Evolutionary conservation across 441 rosid genomes (phyloP), one percentile per base, ranked within the genome.

Genomic region (Eutrema salsugineum): DNA sequence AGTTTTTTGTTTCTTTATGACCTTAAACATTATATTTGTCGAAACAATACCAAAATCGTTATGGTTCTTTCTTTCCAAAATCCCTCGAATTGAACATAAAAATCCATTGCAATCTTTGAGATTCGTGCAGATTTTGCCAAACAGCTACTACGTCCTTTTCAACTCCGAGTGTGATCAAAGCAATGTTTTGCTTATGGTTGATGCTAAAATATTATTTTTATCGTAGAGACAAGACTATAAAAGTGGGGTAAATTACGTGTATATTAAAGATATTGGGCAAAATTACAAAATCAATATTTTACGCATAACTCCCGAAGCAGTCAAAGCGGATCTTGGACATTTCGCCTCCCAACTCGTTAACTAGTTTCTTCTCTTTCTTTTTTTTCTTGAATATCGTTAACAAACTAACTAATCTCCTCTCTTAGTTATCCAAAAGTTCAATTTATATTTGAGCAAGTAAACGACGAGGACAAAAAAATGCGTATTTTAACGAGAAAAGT

Each of bases 291-390:
- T 28, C 70, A 40, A 76, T 70, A 50, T 64, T 46, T 56, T 19
- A 14, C 5, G 76, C 80, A 64, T 50, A 71, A 15, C 68, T 77
- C 63, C 68, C 80, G 43, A 77, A 77, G 80, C 76, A 77, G 80
- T 77, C 80, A 77, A 77, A 65, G 38, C 30, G 72, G 44, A 77
- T 77, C 55, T 76, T 54, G 76, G 62, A 42, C 67, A 76, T 68
- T 70, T 70, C 63, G 71, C 79, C 74, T 39, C 75, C 19, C 57
- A 51, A 77, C 40, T 71, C 72, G 51, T 65, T 77, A 49, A 59
- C 68, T 32, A 63, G 43, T 27, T 27, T 28, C 43, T 14, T 27
- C 35, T 54, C 1, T 3, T 63, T 3, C 3, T 11, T 19, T 40
- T 39, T 11, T 24, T 50, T 44, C 68, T 74, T 67, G 8, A 67